Conservation (phyloP, 108 stramenopile species). For the Skeletonema marinoi region DNA sequence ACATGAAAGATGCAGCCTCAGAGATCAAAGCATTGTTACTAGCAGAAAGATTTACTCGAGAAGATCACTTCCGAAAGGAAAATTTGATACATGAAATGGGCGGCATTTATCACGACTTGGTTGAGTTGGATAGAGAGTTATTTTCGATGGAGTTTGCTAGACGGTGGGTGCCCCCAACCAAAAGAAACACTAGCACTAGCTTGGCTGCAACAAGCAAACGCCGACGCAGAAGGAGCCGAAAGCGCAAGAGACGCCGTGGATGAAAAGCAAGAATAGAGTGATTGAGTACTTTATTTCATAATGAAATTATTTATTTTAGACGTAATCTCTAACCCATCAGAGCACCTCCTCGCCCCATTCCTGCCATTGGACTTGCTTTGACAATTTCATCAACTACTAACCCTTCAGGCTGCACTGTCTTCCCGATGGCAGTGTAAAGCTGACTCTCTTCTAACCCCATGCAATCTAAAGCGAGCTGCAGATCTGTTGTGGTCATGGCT, state of each 20-base stretch:
- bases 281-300: not conserved
- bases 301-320: not conserved
- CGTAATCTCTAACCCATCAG: conserved; percentile 40
- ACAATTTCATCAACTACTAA: conserved; percentile 72
- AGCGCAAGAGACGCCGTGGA: not conserved
- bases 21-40: not conserved
- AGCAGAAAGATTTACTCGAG: not conserved
- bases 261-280: not conserved
- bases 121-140: too few species aligned
- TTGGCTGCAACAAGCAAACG: not conserved
- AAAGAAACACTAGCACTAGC: too few species aligned
- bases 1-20: not conserved
- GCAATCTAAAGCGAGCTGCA: conserved; percentile 82
- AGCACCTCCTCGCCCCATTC: conserved; percentile 88
- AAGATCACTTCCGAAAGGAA: too few species aligned
- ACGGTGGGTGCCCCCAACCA: too few species aligned
- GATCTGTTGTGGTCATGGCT: conserved; percentile 84
- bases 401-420: conserved; percentile 75
- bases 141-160: too few species aligned
- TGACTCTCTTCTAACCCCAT: conserved; percentile 78
- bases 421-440: conserved; percentile 86
- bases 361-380: conserved; percentile 78
- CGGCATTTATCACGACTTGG: too few species aligned
- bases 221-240: not conserved
- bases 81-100: too few species aligned